These are phyloP conservation scores for Populus tomentosa DNA, from an alignment of 441 rosid species.

Conservation along the genomic window DNA sequence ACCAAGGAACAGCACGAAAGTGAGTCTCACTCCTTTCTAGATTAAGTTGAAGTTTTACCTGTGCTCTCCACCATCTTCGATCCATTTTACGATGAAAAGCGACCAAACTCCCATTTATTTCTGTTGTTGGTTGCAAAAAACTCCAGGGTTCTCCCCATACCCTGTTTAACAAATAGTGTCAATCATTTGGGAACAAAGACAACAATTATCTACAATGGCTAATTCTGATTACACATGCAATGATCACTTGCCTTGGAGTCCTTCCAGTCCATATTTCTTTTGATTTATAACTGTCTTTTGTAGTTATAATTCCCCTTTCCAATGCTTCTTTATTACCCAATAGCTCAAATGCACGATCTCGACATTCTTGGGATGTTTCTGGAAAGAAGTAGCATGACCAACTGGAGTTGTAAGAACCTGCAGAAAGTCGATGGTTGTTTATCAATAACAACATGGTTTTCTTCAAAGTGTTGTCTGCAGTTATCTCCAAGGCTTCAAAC, in stretches of 20 bases:
- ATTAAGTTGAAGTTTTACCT: constrained; percentile 32
- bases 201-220: not conserved
- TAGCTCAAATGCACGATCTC: constrained; percentile 52
- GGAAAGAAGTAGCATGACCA: constrained; percentile 96
- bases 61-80: constrained; percentile 97
- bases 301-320: constrained; percentile 61
- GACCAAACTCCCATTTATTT: constrained; percentile 76
- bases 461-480: not conserved
- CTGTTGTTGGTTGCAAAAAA: constrained; percentile 82
- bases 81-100: constrained; percentile 82
- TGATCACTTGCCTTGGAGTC: constrained; percentile 46
- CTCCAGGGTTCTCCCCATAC: constrained; percentile 91
- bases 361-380: constrained; percentile 80
- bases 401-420: constrained; percentile 54
- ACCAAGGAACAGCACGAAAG: not conserved
- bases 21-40: not conserved
- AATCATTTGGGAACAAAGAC: not conserved
- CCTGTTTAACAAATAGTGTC: constrained; percentile 27
- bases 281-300: constrained; percentile 62
- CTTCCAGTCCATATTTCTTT: constrained; percentile 78
- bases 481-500: not conserved
- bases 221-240: not conserved
- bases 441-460: not conserved
- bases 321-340: constrained; percentile 49
- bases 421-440: not conserved